phyloP scores from a whole-genome alignment of 768 basidiomycete genomes.

The Tricholoma sp. region DNA sequence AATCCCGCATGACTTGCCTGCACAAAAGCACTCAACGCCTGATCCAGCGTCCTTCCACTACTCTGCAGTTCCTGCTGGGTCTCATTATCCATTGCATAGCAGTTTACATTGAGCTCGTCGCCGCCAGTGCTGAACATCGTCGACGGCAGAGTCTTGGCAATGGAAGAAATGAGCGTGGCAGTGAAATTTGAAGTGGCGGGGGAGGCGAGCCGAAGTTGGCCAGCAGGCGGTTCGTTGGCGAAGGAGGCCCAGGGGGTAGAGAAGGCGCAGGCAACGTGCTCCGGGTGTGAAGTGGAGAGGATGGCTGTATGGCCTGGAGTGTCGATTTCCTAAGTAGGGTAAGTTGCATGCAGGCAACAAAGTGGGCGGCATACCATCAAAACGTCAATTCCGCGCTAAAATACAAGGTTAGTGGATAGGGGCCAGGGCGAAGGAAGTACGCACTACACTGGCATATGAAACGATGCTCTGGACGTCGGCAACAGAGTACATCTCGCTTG shows the following conservation, averaged over 20 bases:
- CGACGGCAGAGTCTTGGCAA: constrained; percentile 49
- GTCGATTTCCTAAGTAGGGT: constrained; percentile 62
- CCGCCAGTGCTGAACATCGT: constrained; percentile 77
- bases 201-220: constrained; percentile 73
- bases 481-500: constrained; percentile 44
- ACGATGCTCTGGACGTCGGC: constrained; percentile 55
- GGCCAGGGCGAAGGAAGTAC: constrained; percentile 21
- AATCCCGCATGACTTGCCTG: constrained; percentile 52
- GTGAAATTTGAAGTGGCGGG: constrained; percentile 57
- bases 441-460: constrained; percentile 58
- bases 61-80: constrained; percentile 52
- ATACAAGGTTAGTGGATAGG: neutral
- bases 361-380: constrained; percentile 38
- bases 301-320: constrained; percentile 77
- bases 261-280: constrained; percentile 63
- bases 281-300: constrained; percentile 62
- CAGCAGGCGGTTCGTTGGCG: constrained; percentile 75
- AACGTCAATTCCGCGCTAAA: constrained; percentile 68
- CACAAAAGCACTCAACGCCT: constrained; percentile 61
- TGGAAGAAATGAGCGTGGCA: constrained; percentile 42
- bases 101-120: constrained; percentile 69
- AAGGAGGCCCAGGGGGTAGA: constrained; percentile 54
- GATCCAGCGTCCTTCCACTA: constrained; percentile 48
- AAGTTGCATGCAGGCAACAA: constrained; percentile 29
- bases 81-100: constrained; percentile 57